Base-by-base conservation (phyloP, 768 basidiomycete species). In the Gymnopilus dilepis region DNA sequence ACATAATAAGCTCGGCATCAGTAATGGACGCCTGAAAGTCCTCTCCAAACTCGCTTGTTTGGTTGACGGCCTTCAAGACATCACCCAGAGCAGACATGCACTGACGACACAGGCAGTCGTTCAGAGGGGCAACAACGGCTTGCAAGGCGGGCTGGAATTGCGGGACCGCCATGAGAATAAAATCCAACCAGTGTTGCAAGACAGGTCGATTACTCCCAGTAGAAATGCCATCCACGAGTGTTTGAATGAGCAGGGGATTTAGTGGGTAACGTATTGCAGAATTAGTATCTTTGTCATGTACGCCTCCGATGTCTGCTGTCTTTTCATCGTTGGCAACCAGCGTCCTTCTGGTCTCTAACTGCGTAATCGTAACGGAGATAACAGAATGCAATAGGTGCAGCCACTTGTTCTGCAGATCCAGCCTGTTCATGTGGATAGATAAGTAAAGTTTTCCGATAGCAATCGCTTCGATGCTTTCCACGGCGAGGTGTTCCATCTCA, bases 121-220 rank as follows among this genome's bases (percentile, higher is more conserved):
- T 88, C 28, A 99, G 79, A 2, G 94, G 89, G 2, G 84, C 77
- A 22, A 97, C 79, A 34, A 89, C 82, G 9, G 82, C 78, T 54
- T 89, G 86, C 1, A 93, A 77, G 2, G 85, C 78, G 19, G 88
- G 87, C 60, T 91, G 90, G 70, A 95, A 92, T 66, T 94, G 92
- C 4, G 94, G 89, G 17, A 96, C 77, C 0, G 94, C 92, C 88
- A 93, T 92, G 56, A 97, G 83, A 61, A 98, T 82, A 72, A 99
- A 99, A 72, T 99, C 97, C 26, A 99, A 81, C 97, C 97, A 99
- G 67, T 97, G 94, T 69, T 97, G 96, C 30, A 97, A 73, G 24
- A 97, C 84, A 1, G 94, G 83, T 28, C 89, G 86, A 74, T 97
- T 97, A 30, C 82, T 74, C 9, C 81, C 77, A 4, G 79, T 72